A percentile compares a stretch with the other conserved stretches of the same genome.
Conservation (phyloP, 2,329 filamentous ascomycete genomes). For the Raffaelea albimanens region DNA sequence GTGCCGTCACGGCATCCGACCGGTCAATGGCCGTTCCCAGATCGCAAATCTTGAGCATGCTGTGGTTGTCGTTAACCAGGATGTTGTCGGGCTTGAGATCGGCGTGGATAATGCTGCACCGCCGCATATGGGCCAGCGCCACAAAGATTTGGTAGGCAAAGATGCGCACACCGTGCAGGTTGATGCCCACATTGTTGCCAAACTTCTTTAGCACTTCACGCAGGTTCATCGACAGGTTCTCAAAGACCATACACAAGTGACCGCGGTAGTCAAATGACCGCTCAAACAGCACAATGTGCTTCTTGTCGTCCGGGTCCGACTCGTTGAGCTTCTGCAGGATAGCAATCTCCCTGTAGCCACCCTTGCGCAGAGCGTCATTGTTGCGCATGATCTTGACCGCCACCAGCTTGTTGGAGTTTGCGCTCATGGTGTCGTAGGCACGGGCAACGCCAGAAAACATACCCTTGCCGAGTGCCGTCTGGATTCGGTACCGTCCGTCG, state of each 20-base stretch:
- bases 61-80: conserved; percentile 75
- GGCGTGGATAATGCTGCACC: conserved; percentile 88
- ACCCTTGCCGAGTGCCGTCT: conserved; percentile 79
- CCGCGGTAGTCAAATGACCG: conserved; percentile 88
- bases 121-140: conserved; percentile 76
- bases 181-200: conserved; percentile 87
- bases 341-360: conserved; percentile 87
- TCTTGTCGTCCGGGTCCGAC: conserved; percentile 79
- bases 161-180: conserved; percentile 72
- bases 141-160: conserved; percentile 95
- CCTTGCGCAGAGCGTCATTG: conserved; percentile 86
- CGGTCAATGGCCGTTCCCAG: conserved; percentile 90
- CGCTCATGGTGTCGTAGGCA: conserved; percentile 64
- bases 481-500: conserved; percentile 80
- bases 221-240: conserved; percentile 87
- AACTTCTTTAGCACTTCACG: conserved; percentile 94
- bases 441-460: conserved; percentile 97
- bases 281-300: conserved; percentile 83
- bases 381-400: conserved; percentile 98
- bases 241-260: conserved; percentile 94
- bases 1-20: conserved; percentile 61
- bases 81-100: conserved; percentile 98
- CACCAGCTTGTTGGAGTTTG: conserved; percentile 57
- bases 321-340: conserved; percentile 82
- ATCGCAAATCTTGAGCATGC: conserved; percentile 88